phyloP scores from a whole-genome alignment of 2,329 filamentous ascomycete genomes.

The Hypoxylon sp. region DNA sequence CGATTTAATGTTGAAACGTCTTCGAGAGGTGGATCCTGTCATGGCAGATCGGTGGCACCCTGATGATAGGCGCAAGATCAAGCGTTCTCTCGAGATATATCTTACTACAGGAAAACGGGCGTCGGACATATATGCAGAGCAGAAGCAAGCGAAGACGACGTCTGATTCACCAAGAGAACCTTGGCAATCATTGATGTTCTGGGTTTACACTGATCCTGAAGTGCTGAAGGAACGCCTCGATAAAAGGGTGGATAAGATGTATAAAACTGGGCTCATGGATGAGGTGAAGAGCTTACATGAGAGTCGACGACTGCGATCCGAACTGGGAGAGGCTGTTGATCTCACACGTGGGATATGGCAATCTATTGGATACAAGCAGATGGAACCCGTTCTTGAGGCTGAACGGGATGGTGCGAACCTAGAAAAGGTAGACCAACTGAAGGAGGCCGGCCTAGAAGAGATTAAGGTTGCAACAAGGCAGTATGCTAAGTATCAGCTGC shows the following conservation, averaged over 20 bases:
- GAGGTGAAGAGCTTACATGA: conserved; percentile 65
- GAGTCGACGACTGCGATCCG: conserved; percentile 55
- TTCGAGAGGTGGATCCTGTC: conserved; percentile 85
- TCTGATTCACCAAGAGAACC: conserved; percentile 45
- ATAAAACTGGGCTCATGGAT: conserved; percentile 67
- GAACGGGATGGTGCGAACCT: conserved; percentile 53
- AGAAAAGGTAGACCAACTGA: conserved; percentile 68
- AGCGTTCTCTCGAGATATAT: conserved; percentile 90
- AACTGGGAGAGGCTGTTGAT: conserved; percentile 72
- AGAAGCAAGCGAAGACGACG: conserved; percentile 64
- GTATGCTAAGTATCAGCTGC: conserved; percentile 87
- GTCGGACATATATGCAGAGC: conserved; percentile 89
- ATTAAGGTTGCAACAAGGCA: conserved; percentile 88
- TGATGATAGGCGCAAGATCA: conserved; percentile 91
- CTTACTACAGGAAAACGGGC: conserved; percentile 85
- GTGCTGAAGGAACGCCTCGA: conserved; percentile 80
- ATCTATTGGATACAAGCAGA: conserved; percentile 95
- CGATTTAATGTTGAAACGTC: conserved; percentile 78
- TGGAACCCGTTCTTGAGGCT: conserved; percentile 78
- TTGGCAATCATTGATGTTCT: conserved; percentile 80
- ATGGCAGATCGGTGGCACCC: conserved; percentile 97
- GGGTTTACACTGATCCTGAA: conserved; percentile 84
- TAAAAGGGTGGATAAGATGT: conserved; percentile 86
- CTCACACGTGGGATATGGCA: conserved; percentile 91
- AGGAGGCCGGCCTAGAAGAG: conserved; percentile 74